phyloP scores from a whole-genome alignment of 116 monocot species.

The Cymodocea nodosa region DNA sequence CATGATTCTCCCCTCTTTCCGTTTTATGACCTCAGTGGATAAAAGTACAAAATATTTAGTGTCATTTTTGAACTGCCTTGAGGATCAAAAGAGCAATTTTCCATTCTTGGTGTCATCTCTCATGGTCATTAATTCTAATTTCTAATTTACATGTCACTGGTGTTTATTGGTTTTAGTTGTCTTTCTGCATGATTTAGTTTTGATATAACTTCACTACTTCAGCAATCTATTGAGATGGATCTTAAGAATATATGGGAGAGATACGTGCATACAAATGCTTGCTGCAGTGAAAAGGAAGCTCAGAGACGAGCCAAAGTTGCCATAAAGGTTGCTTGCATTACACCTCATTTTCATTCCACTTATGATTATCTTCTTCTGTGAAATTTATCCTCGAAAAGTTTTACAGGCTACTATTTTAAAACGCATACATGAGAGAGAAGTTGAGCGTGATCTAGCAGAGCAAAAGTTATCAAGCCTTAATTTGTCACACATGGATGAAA shows the following conservation, averaged over 20 bases:
- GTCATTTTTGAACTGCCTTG: no score
- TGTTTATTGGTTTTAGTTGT: background rate
- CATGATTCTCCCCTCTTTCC: no score
- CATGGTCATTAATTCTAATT: no score
- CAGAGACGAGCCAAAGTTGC: conserved; percentile 57
- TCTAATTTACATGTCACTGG: background rate
- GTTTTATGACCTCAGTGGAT: no score
- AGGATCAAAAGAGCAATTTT: no score
- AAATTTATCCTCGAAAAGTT: background rate
- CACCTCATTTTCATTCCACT: background rate
- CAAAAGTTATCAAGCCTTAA: conserved; percentile 57
- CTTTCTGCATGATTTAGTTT: background rate
- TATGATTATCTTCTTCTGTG: background rate
- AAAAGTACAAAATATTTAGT: no score
- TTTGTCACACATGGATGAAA: conserved; percentile 73
- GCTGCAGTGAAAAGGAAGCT: conserved; percentile 61
- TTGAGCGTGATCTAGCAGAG: conserved; percentile 60
- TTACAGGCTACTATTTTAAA: conserved; percentile 46
- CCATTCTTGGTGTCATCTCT: no score
- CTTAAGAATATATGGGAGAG: conserved; percentile 53
- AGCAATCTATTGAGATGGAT: conserved; percentile 69
- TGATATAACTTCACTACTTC: conserved; percentile 37
- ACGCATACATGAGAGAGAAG: conserved; percentile 54
- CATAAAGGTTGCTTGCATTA: conserved; percentile 33
- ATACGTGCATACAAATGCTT: conserved; percentile 33